phyloP scores from a whole-genome alignment of 345 rosid genomes.

The Luvunga scandens region DNA sequence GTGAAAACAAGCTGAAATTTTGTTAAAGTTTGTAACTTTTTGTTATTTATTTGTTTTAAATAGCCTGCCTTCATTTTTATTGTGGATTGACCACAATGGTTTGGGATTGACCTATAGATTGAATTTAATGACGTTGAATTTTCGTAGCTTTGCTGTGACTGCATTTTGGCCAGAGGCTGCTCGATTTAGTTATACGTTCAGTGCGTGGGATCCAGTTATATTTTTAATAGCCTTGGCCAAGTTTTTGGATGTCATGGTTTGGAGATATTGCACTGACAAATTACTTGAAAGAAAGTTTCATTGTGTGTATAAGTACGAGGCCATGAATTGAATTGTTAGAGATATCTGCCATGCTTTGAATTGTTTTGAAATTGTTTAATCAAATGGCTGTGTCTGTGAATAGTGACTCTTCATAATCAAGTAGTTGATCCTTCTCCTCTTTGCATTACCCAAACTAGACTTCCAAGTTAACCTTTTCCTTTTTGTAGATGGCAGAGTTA shows the following conservation, averaged over 20 bases:
- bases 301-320: background rate
- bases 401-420: background rate
- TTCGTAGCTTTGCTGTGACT: background rate
- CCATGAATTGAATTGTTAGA: background rate
- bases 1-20: background rate
- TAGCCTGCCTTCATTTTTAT: background rate
- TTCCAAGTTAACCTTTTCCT: background rate
- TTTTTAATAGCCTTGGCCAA: background rate
- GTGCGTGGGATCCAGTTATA: background rate
- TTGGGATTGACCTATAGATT: background rate
- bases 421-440: background rate
- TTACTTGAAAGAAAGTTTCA: background rate
- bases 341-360: background rate
- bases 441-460: background rate
- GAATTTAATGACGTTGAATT: background rate
- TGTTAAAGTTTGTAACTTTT: background rate
- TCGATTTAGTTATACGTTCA: background rate
- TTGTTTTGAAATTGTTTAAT: background rate
- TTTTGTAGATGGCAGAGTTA: constrained; percentile 73
- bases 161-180: background rate
- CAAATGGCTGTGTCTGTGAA: background rate
- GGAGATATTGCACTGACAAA: background rate
- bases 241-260: background rate
- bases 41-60: background rate
- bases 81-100: background rate